Base-by-base conservation (phyloP, 78 protist genomes). In the Capsaspora owczarzaki region DNA sequence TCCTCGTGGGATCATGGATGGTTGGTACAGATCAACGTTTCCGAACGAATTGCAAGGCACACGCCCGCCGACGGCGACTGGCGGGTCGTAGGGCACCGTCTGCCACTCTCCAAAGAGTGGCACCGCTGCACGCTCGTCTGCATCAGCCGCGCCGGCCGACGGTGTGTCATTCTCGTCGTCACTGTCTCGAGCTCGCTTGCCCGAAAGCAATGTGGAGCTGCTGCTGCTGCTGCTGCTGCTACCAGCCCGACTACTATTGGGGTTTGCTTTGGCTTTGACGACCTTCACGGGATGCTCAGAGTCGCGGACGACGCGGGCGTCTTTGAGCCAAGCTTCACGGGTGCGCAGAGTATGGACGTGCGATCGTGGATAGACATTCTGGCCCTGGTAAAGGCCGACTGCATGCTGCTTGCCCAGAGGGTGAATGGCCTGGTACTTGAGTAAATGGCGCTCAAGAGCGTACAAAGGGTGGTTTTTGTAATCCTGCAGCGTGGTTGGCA, bases 101-200 rank as follows among this genome's bases (percentile, higher is more conserved):
- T 70, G 76, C 76, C 76, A 70, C 60, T 40, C 76, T 27, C 76
- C 76, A 43, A 43, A 70, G 41, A 70, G 76, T 0, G 22, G 76
- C 25, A 19, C 5, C 29, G 37, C 76, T 10, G n/a, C 27, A 12
- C 4, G 38, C 69, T 5, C 5, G 41, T 27, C 41, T 33, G 27
- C 69, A 38, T 38, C 38, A 1, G 1, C 38, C 2, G 41, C 37
- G 33, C 23, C 38, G 27, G 5, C 27, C 69, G 37, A 1, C 38
- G 69, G 0, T 1, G 41, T 12, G 2, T 14, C 41, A 2, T 23
- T 33, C 41, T n/a, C n/a, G n/a, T n/a, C n/a, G n/a, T n/a, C n/a
- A n/a, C n/a, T n/a, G n/a, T n/a, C n/a, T n/a, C n/a, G n/a, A n/a
- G n/a, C n/a, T n/a, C n/a, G n/a, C n/a, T n/a, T n/a, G n/a, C n/a